phyloP scores from a whole-genome alignment of 768 basidiomycete genomes.

The Hortiboletus campestris region DNA sequence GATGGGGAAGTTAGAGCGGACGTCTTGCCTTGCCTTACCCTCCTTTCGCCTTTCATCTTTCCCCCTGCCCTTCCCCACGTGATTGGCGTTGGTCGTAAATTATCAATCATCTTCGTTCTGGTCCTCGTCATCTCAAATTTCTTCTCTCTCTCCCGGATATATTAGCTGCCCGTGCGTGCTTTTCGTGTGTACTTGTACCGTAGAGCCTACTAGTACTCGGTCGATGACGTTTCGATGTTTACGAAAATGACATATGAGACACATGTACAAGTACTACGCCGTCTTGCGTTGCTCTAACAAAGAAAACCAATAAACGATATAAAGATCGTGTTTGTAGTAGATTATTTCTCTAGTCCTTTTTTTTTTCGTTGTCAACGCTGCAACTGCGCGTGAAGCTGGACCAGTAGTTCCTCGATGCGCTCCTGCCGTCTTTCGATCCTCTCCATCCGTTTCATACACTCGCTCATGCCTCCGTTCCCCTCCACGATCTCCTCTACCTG shows the following conservation, averaged over 20 bases:
- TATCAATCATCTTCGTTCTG: conserved; percentile 23
- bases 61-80: background rate
- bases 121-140: background rate
- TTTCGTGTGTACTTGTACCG: conserved; percentile 17
- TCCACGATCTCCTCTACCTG: conserved; percentile 28
- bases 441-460: conserved; percentile 36
- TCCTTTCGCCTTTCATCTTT: background rate
- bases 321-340: background rate
- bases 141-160: conserved; percentile 6
- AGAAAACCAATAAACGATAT: background rate
- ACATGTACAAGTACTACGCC: background rate
- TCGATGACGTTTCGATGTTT: background rate
- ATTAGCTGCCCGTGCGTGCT: background rate
- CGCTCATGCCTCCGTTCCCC: conserved; percentile 25
- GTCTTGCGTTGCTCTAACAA: background rate
- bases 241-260: conserved; percentile 1
- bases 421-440: conserved; percentile 44
- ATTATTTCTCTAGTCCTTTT: background rate
- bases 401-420: conserved; percentile 48
- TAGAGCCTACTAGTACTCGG: conserved; percentile 6
- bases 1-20: conserved; percentile 19
- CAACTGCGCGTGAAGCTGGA: conserved; percentile 28
- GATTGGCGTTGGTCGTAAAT: conserved; percentile 20
- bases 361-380: background rate
- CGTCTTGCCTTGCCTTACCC: background rate